A percentile compares a stretch with the other conserved stretches of the same genome.
Evolutionary conservation across 176 grass and related monocot genomes (phyloP).

Genomic region (Pharus latifolius): DNA sequence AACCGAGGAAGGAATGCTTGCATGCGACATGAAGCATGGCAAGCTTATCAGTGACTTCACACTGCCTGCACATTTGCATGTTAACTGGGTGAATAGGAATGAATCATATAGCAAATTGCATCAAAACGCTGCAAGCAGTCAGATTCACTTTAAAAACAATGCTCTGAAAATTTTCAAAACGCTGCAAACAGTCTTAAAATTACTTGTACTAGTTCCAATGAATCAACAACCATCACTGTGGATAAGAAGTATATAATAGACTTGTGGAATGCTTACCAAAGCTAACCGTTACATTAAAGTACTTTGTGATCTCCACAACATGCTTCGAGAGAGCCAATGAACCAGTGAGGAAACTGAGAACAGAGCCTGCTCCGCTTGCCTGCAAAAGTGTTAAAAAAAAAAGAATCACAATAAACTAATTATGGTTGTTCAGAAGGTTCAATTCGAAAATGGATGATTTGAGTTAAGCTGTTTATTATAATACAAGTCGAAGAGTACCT

Average conservation of each 20-base stretch:
- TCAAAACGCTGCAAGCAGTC: background rate
- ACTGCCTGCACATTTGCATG: slow-evolving; percentile 49
- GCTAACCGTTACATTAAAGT: slow-evolving; percentile 87
- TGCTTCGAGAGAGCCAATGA: slow-evolving; percentile 80
- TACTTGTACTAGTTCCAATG: no score
- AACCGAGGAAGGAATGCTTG: slow-evolving; percentile 57
- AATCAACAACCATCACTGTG: no score
- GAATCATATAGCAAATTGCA: background rate
- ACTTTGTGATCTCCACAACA: slow-evolving; percentile 67
- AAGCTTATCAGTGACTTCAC: slow-evolving; percentile 94
- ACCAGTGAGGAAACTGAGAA: slow-evolving; percentile 83
- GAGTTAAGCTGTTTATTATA: background rate
- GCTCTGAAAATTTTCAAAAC: no score
- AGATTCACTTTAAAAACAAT: no score
- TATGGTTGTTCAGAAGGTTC: background rate
- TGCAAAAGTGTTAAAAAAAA: slow-evolving; percentile 2
- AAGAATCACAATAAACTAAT: background rate
- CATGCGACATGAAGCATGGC: slow-evolving; percentile 99
- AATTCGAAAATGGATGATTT: background rate
- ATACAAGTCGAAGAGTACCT: slow-evolving; percentile 24
- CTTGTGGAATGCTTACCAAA: slow-evolving; percentile 53
- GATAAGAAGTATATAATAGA: background rate
- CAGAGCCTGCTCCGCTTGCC: slow-evolving; percentile 89
- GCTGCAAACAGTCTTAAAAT: background rate
- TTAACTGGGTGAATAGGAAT: background rate